A percentile compares a stretch with the other conserved stretches of the same genome.
These are phyloP conservation scores for Capsicum chinense DNA, from an alignment of 257 asterid genomes.

Conservation along the genomic window DNA sequence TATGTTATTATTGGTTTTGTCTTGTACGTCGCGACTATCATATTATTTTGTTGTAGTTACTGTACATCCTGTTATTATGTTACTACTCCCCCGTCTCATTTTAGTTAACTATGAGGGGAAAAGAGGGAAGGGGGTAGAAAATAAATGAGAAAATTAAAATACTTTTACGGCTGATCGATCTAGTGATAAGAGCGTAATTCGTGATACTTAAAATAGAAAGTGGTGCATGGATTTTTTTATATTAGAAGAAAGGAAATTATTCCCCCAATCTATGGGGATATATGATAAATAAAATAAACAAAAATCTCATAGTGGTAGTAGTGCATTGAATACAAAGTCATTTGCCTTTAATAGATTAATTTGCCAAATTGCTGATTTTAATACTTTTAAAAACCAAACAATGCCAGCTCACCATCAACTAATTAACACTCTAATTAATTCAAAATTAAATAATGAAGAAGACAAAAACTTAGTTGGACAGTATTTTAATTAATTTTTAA, in stretches of 20 bases:
- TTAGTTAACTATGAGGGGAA: no score
- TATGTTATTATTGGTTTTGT: no score
- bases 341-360: not conserved
- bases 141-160: no score
- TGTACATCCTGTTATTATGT: no score
- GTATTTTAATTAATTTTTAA: not conserved
- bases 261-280: not conserved
- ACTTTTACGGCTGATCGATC: no score
- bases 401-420: constrained; percentile 15
- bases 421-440: constrained; percentile 15
- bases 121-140: no score
- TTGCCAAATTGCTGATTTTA: not conserved
- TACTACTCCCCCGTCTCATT: no score
- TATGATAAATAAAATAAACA: not conserved
- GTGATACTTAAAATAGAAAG: not conserved
- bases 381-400: not conserved
- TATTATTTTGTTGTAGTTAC: no score
- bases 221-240: not conserved
- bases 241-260: not conserved
- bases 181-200: no score
- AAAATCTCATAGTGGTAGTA: not conserved
- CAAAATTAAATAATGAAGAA: constrained; percentile 7
- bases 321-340: not conserved
- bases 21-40: no score
- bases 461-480: not conserved